A percentile compares a stretch with the other conserved stretches of the same genome.
These are phyloP conservation scores for Rehmannia glutinosa DNA, from an alignment of 257 asterid species.

Conservation along the genomic window DNA sequence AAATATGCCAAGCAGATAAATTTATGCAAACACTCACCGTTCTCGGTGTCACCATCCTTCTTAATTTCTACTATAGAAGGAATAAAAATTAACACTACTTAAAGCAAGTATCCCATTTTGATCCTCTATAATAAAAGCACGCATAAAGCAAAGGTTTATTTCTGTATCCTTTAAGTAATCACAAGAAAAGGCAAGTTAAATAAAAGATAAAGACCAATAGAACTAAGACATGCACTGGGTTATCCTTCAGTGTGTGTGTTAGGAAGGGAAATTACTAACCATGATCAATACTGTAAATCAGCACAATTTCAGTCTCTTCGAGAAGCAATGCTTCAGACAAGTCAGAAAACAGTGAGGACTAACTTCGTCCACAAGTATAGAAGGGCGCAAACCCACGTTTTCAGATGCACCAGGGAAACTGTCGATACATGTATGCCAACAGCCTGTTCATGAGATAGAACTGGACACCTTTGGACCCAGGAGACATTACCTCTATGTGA, in stretches of 20 bases:
- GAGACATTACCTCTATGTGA: constrained; percentile 90
- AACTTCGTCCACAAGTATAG: constrained; percentile 77
- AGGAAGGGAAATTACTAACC: background rate
- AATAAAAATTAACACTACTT: constrained; percentile 85
- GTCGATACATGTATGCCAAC: constrained; percentile 83
- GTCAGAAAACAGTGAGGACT: constrained; percentile 73
- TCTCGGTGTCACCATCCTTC: constrained; percentile 98
- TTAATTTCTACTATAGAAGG: constrained; percentile 94
- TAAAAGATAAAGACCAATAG: background rate
- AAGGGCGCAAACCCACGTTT: constrained; percentile 82
- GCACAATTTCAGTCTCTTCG: constrained; percentile 89
- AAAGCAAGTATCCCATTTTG: constrained; percentile 65
- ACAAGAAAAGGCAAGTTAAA: constrained; percentile 11
- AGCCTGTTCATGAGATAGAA: constrained; percentile 84
- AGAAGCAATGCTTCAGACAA: constrained; percentile 71
- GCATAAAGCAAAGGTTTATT: constrained; percentile 17
- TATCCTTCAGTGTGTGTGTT: background rate
- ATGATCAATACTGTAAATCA: constrained; percentile 60
- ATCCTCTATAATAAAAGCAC: constrained; percentile 64
- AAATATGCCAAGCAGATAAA: background rate
- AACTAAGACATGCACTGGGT: constrained; percentile 2
- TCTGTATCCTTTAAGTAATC: too few species aligned
- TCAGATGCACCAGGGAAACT: constrained; percentile 75
- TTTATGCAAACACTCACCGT: constrained; percentile 50
- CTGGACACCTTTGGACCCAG: constrained; percentile 87